Conservation (phyloP, 495 filamentous ascomycete genomes). For the Oleoguttula mirabilis region DNA sequence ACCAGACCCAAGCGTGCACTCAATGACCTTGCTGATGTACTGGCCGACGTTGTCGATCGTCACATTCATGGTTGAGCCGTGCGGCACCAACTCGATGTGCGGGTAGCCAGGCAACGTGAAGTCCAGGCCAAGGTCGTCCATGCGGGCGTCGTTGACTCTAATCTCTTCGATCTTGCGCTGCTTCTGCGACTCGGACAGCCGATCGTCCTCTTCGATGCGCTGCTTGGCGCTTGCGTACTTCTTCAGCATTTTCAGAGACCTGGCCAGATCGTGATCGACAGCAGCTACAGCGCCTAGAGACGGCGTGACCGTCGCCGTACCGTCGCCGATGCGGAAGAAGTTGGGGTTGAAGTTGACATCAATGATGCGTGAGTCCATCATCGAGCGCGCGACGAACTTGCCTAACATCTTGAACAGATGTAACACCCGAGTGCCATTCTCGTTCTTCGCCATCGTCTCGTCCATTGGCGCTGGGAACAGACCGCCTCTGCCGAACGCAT, state of each 20-base stretch:
- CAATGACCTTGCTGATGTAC: constrained; percentile 83
- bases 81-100: constrained; percentile 66
- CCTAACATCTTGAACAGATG: constrained; percentile 87
- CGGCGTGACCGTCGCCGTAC: constrained; percentile 57
- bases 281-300: constrained; percentile 85
- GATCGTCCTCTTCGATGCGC: constrained; percentile 56
- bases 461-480: constrained; percentile 91
- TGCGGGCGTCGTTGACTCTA: constrained; percentile 53
- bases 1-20: constrained; percentile 77
- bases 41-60: constrained; percentile 79
- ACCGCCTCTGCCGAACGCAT: constrained; percentile 72
- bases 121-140: constrained; percentile 84
- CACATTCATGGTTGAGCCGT: constrained; percentile 60
- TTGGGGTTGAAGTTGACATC: constrained; percentile 96
- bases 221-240: constrained; percentile 76
- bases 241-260: constrained; percentile 76
- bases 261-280: constrained; percentile 77
- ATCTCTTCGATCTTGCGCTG: constrained; percentile 54
- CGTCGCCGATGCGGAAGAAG: constrained; percentile 89
- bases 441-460: constrained; percentile 56
- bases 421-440: constrained; percentile 71
- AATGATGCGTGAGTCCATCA: constrained; percentile 97
- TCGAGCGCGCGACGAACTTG: constrained; percentile 93
- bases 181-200: constrained; percentile 55
- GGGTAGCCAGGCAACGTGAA: constrained; percentile 93